These are phyloP conservation scores for Boletus sp. DNA, from an alignment of 768 basidiomycete genomes.

Conservation along the genomic window DNA sequence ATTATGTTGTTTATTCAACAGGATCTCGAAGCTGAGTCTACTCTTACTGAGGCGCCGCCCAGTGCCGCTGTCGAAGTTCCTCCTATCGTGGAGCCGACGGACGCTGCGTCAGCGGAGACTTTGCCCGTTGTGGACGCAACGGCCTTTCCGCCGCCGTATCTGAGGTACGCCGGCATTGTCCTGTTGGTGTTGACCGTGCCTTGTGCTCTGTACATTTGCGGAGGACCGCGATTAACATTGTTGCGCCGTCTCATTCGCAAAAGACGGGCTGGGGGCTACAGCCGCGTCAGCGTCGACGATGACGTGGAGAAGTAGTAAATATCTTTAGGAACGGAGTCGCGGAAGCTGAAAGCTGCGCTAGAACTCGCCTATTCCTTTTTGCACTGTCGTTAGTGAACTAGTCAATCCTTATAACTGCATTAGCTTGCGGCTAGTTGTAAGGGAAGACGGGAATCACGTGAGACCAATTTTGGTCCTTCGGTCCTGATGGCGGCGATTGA, in stretches of 20 bases:
- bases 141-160: conserved; percentile 5
- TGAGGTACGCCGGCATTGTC: conserved; percentile 22
- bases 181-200: conserved; percentile 44
- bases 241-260: conserved; percentile 42
- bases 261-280: conserved; percentile 38
- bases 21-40: conserved; percentile 33
- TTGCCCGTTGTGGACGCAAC: background rate
- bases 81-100: background rate
- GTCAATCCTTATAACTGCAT: background rate
- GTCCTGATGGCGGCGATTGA: too few species aligned
- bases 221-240: conserved; percentile 33
- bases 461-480: too few species aligned
- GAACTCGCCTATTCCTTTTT: background rate
- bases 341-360: background rate
- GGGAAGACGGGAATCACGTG: too few species aligned
- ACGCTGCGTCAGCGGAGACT: background rate
- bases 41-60: conserved; percentile 9
- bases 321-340: background rate
- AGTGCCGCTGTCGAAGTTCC: conserved; percentile 14
- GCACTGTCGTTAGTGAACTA: background rate
- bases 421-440: too few species aligned
- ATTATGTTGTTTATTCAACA: conserved; percentile 48
- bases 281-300: conserved; percentile 44
- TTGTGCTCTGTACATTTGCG: conserved; percentile 44
- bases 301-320: conserved; percentile 50